Base-by-base conservation (phyloP, 805 yeast genomes). In the Sugiyamaella qingdaonensis region DNA sequence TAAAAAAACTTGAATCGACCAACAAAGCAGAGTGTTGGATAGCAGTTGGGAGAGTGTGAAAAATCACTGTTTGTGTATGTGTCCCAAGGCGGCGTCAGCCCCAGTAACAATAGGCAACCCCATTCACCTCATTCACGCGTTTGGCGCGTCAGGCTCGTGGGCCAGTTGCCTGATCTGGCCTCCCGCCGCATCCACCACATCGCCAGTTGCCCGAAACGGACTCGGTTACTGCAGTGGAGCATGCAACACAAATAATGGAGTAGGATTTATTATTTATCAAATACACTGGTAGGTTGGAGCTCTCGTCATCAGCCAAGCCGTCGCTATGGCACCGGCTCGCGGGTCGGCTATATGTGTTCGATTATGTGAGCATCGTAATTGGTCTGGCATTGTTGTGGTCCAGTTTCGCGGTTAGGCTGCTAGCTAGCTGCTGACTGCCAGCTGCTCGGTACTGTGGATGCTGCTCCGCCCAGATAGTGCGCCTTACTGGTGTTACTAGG, bases 51-150 rank as follows among this genome's bases (percentile, higher is more conserved):
- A 24, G 29, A 24, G 29, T 14, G 43, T 39, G 43, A 39, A 39
- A 39, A 39, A 39, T 39, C 43, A 39, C 43, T 39, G 43, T 39
- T 39, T 39, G 21, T 39, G 43, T 39, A 24, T 24, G 43, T 34
- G 5, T n/a, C 14, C 24, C 21, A 39, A 39, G 43, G 43, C 43
- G 43, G 24, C 19, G 29, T 24, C 29, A 16, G 13, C 24, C 43
- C 43, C 43, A 39, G 43, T 19, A 39, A 39, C 43, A 39, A 21
- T 19, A 39, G 19, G 43, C 43, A 19, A 39, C 43, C 43, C 29
- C 29, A 24, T 24, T 24, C 29, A 24, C 29, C 29, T 24, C n/a
- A 24, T 24, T 24, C 29, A 39, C 43, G 43, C 43, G 43, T 39
- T 5, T 16, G 24, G 43, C 43, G 43, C 43, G 43, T 39, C 19